These are phyloP conservation scores for Fraxinus floribunda DNA, from an alignment of 305 asterid species.

Conservation along the genomic window DNA sequence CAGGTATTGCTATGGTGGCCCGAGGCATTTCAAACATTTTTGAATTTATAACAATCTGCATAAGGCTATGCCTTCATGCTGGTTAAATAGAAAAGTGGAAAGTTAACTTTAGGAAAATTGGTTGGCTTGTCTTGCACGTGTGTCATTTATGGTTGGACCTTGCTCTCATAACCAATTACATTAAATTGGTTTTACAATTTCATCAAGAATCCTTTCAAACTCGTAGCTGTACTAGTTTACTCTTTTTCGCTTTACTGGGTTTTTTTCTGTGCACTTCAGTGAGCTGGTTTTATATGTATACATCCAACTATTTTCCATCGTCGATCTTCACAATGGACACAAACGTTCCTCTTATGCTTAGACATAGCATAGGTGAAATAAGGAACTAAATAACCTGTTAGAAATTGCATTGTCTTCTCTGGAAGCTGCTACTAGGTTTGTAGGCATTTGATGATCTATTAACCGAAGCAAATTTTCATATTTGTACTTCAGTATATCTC, in stretches of 20 bases:
- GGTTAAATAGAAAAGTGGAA: neutral
- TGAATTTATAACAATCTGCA: neutral
- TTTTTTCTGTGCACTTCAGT: neutral
- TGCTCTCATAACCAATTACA: neutral
- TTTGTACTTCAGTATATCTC: neutral
- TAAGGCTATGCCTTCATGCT: neutral
- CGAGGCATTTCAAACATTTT: neutral
- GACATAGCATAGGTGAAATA: neutral
- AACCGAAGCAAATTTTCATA: neutral
- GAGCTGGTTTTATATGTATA: neutral
- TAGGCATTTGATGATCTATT: neutral
- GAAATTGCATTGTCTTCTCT: neutral
- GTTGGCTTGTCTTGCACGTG: neutral
- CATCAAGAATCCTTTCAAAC: neutral
- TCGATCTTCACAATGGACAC: neutral
- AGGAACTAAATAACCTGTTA: neutral
- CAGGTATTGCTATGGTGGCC: neutral
- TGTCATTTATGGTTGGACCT: neutral
- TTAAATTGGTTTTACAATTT: neutral
- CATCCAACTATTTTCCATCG: neutral
- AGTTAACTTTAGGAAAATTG: neutral
- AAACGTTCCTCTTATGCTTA: neutral
- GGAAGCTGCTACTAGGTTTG: neutral
- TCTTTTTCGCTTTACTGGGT: neutral
- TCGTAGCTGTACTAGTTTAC: neutral